phyloP scores from a whole-genome alignment of 768 basidiomycete species.

The Suillus clintonianus region DNA sequence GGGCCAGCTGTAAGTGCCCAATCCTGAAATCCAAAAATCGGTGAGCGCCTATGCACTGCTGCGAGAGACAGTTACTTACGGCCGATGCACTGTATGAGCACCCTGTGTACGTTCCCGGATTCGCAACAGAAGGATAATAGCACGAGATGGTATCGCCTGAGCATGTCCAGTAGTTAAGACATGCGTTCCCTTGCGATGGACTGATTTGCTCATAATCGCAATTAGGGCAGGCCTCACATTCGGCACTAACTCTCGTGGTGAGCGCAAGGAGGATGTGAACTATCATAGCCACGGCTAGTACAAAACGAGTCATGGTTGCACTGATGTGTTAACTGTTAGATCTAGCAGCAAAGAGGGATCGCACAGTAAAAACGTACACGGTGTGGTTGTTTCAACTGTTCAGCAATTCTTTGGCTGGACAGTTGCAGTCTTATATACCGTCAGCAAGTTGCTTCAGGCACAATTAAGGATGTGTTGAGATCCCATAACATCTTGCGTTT shows the following conservation, averaged over 20 bases:
- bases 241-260: neutral
- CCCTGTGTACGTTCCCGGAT: neutral
- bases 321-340: neutral
- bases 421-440: neutral
- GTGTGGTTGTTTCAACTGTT: neutral
- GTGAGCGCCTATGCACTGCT: neutral
- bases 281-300: neutral
- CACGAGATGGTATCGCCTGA: neutral
- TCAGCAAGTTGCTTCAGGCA: neutral
- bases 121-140: neutral
- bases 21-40: neutral
- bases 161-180: constrained; percentile 1
- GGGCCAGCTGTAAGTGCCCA: neutral
- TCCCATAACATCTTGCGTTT: neutral
- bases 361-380: neutral
- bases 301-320: neutral
- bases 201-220: neutral
- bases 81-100: neutral
- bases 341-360: neutral
- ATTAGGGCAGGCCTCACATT: neutral
- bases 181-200: neutral
- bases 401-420: neutral
- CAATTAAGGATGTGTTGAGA: neutral
- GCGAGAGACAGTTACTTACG: neutral
- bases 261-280: neutral